Conservation (phyloP, 257 asterid species). For the Fraxinus pennsylvanica region DNA sequence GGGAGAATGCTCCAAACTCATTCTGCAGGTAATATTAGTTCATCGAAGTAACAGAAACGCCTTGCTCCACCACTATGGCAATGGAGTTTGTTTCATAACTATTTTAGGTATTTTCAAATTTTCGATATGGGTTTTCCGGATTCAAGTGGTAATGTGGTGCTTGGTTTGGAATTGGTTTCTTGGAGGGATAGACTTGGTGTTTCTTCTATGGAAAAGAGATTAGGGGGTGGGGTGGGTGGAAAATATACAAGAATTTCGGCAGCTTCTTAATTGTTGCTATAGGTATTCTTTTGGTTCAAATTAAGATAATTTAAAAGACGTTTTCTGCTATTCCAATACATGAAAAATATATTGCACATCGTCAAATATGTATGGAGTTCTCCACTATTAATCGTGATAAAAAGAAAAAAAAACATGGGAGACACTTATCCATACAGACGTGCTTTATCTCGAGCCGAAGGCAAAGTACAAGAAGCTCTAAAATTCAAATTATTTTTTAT, state of each 20-base stretch:
- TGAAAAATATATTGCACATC: too few species aligned
- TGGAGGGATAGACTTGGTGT: conserved; percentile 70
- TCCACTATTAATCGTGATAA: too few species aligned
- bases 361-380: too few species aligned
- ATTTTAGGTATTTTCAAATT: conserved; percentile 61
- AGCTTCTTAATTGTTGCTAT: too few species aligned
- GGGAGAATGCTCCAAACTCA: too few species aligned
- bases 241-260: neutral
- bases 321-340: too few species aligned
- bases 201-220: conserved; percentile 48
- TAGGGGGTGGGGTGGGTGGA: conserved; percentile 15
- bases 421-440: neutral
- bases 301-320: too few species aligned
- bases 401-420: neutral
- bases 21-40: too few species aligned
- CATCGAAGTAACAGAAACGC: too few species aligned
- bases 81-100: conserved; percentile 36
- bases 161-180: conserved; percentile 74
- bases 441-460: neutral
- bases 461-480: neutral
- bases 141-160: conserved; percentile 46
- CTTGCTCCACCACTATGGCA: too few species aligned
- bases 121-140: conserved; percentile 64
- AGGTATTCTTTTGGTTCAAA: too few species aligned
- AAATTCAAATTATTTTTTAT: neutral